Base-by-base conservation (phyloP, 2,329 filamentous ascomycete genomes). In the Penicillium sp. region DNA sequence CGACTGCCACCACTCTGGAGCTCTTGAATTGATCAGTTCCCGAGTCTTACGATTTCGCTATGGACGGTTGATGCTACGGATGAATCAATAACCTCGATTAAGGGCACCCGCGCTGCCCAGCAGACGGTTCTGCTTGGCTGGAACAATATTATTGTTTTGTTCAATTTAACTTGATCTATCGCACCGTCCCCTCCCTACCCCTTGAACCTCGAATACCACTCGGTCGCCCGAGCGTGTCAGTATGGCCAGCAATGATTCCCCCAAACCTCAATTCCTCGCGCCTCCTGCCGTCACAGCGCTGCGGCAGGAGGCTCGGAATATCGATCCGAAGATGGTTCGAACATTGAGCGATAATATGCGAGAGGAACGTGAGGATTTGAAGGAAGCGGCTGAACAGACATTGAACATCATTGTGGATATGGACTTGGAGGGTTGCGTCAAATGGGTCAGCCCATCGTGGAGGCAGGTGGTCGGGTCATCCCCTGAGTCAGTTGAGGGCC, bases 381-480 rank as follows among this genome's bases (percentile, higher is more conserved):
- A 92, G 70, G 91, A 96, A 78, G 94, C 93, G 40, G 94, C 93
- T 50, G 93, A 97, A 77, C 91, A 97, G 78, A 97, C 92, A 23
- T 82, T 96, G 72, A 99, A 97, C 75, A 90, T 96, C 62, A 96
- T 99, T 72, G 84, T 99, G 71, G 93, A 99, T 77, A 82, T 99
- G 63, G 91, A 92, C 69, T 83, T 97, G 55, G 90, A 97, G 70
- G 91, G 91, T 63, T 89, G 86, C 60, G 89, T 99, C 68, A 89
- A 92, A 76, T 99, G 94, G 91, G 92, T 96, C 67, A 97, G 93
- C 73, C 91, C 92, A 13, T 97, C 93, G 16, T 99, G 94, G 94
- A 85, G 86, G 59, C 92, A 97, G 68, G 89, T 99, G 49, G 88
- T 97, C 59, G 94, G 94, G 57, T 93, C 90, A 4, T 78, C 84